Conservation (phyloP, 1,284 basidiomycete genomes). For the Trichosporon sp. region DNA sequence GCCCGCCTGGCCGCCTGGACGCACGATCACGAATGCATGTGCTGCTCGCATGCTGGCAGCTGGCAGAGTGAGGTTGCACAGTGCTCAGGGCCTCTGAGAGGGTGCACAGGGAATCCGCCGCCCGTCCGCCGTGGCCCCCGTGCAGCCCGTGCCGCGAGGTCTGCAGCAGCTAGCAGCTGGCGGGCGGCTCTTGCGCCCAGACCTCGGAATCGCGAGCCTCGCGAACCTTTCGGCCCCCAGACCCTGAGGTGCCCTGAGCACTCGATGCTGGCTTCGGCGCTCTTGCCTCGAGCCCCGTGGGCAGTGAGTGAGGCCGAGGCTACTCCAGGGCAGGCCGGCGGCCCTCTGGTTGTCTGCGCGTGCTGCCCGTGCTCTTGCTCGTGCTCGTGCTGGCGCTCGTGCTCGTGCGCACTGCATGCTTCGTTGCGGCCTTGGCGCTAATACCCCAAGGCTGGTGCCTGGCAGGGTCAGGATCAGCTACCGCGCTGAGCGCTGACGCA, state of each 20-base stretch:
- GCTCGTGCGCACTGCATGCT: neutral
- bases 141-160: too few relatives aligned
- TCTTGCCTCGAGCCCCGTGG: neutral
- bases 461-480: neutral
- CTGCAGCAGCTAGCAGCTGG: too few relatives aligned
- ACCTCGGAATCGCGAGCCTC: neutral
- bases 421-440: neutral
- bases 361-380: too few relatives aligned
- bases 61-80: neutral
- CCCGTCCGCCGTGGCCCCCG: neutral
- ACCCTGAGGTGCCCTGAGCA: neutral
- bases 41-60: neutral
- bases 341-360: neutral
- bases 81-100: neutral
- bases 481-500: neutral
- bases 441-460: neutral
- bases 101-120: neutral
- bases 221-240: neutral
- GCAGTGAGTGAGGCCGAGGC: neutral
- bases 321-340: neutral
- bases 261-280: neutral
- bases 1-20: too few relatives aligned
- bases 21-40: neutral
- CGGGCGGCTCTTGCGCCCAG: neutral
- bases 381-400: too few relatives aligned